A percentile compares a stretch with the other conserved stretches of the same genome.
These are phyloP conservation scores for Bryoglossum gracile DNA, from an alignment of 495 filamentous ascomycete species.

Conservation along the genomic window DNA sequence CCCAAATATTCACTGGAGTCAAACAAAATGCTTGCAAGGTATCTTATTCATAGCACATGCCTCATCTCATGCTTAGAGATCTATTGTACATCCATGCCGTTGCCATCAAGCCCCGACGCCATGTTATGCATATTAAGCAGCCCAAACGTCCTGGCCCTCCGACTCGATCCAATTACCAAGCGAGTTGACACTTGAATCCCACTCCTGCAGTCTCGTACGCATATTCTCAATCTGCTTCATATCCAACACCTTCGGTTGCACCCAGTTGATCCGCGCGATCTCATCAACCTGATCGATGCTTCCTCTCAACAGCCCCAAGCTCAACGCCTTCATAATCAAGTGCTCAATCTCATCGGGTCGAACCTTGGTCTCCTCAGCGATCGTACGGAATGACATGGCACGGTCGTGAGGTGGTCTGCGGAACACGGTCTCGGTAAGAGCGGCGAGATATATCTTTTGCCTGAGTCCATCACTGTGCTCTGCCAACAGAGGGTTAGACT, in stretches of 20 bases:
- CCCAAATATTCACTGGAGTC: no score
- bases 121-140: slow-evolving; percentile 46
- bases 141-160: slow-evolving; percentile 85
- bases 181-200: slow-evolving; percentile 91
- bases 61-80: slow-evolving; percentile 10
- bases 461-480: slow-evolving; percentile 76
- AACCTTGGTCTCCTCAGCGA: slow-evolving; percentile 88
- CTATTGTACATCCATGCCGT: slow-evolving; percentile 21
- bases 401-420: slow-evolving; percentile 91
- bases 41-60: slow-evolving; percentile 4
- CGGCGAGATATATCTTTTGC: slow-evolving; percentile 94
- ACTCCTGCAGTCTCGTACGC: slow-evolving; percentile 79
- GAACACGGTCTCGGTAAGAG: slow-evolving; percentile 95
- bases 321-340: slow-evolving; percentile 96
- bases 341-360: slow-evolving; percentile 88
- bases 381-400: slow-evolving; percentile 81
- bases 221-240: slow-evolving; percentile 94
- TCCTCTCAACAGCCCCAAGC: slow-evolving; percentile 79
- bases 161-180: slow-evolving; percentile 92
- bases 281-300: slow-evolving; percentile 95
- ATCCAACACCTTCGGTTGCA: slow-evolving; percentile 96
- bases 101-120: slow-evolving; percentile 21
- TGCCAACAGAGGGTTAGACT: slow-evolving; percentile 68
- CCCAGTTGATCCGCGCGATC: slow-evolving; percentile 94
- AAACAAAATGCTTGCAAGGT: no score